These are phyloP conservation scores for Acanthamoeba pearcei DNA, from an alignment of 208 protist species.

Conservation along the genomic window DNA sequence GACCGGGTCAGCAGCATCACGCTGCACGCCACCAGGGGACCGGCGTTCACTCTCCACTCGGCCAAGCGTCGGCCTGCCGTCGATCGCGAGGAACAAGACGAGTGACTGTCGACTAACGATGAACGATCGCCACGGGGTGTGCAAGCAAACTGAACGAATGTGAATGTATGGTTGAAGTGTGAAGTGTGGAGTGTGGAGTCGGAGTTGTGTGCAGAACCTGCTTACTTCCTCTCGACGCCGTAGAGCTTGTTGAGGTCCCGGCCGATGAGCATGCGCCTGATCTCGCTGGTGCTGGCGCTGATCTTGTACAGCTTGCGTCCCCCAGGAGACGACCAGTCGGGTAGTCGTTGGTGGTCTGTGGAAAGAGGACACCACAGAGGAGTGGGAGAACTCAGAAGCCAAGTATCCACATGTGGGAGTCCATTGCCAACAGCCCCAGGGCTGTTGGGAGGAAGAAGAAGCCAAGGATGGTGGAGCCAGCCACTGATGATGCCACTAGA, in stretches of 20 bases:
- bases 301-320: slow-evolving; percentile 98
- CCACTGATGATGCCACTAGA: too few relatives aligned
- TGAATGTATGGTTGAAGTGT: too few relatives aligned
- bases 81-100: background rate
- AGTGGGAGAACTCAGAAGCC: too few relatives aligned
- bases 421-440: too few relatives aligned
- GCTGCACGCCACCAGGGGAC: background rate
- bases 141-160: too few relatives aligned
- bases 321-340: slow-evolving; percentile 95
- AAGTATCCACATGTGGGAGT: too few relatives aligned
- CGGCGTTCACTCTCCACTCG: background rate
- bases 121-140: too few relatives aligned
- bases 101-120: background rate
- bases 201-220: too few relatives aligned
- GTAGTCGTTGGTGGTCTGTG: slow-evolving; percentile 96
- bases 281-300: slow-evolving; percentile 91
- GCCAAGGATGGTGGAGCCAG: too few relatives aligned
- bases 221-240: slow-evolving; percentile 55
- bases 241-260: slow-evolving; percentile 83
- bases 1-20: background rate
- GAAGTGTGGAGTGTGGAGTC: too few relatives aligned
- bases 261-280: slow-evolving; percentile 90
- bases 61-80: background rate
- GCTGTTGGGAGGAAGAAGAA: too few relatives aligned
- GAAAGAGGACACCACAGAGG: too few relatives aligned